Conservation (phyloP, 345 rosid genomes). For the Populus deltoides region DNA sequence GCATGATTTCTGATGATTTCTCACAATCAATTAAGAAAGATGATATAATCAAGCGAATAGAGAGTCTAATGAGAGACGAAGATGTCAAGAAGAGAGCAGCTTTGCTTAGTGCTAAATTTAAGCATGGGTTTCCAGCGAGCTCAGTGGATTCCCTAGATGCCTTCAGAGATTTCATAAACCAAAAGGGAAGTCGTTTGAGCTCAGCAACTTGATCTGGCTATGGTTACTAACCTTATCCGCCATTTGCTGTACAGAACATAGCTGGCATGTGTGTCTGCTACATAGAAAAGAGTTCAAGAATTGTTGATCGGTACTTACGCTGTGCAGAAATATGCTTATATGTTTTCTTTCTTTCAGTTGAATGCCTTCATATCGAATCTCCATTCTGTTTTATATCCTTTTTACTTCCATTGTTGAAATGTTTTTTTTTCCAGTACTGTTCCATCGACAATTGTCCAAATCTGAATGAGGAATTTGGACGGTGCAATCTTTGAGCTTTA, state of each 20-base stretch:
- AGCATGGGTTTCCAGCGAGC: conserved; percentile 32
- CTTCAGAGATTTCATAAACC: conserved; percentile 22
- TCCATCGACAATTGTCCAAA: no score
- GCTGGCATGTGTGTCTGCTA: no score
- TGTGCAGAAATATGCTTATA: no score
- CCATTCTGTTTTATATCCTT: no score
- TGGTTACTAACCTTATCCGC: background rate
- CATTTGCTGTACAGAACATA: background rate
- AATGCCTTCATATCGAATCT: no score
- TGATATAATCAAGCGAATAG: conserved; percentile 21
- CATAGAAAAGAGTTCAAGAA: no score
- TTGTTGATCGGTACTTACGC: no score
- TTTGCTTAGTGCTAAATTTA: conserved; percentile 12
- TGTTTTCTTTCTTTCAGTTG: background rate
- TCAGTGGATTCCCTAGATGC: conserved; percentile 26
- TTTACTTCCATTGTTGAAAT: no score
- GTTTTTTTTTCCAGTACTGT: no score
- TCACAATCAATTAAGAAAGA: conserved; percentile 20
- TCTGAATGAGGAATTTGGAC: no score
- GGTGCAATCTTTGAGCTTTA: no score
- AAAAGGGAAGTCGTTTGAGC: background rate
- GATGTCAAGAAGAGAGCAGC: conserved; percentile 14
- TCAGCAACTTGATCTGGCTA: background rate
- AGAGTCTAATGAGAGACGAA: conserved; percentile 22
- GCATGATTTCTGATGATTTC: conserved; percentile 21